Base-by-base conservation (phyloP, 805 yeast genomes). In the Scheffersomyces ergatensis region DNA sequence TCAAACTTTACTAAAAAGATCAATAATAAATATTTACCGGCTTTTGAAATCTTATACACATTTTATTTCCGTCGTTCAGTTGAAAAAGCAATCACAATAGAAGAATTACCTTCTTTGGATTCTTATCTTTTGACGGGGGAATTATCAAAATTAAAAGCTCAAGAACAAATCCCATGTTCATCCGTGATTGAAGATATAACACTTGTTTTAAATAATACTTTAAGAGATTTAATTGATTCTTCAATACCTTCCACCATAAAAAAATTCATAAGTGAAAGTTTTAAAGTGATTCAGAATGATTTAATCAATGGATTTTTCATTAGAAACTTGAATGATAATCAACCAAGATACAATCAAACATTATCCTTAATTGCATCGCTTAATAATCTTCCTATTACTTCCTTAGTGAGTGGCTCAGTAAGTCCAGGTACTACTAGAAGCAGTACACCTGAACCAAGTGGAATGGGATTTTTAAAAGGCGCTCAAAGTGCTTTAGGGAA, bases 101-200 rank as follows among this genome's bases (percentile, higher is more conserved):
- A 93, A 58, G 89, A 84, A 49, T 49, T 86, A 15, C 96, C 96
- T 0, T 37, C 58, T 2, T 45, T 68, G 33, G 78, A 78, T 33
- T 51, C 64, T 1, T 61, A 47, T 74, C 40, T 58, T 51, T 55
- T 70, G 48, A 41, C 18, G 11, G 26, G 21, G 6, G 29, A 40
- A 3, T 24, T 45, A 32, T 31, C 58, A 2, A 34, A 48, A 34
- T 55, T 68, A 25, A 6, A 21, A 21, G 9, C 6, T 7, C 24
- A 21, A 21, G 81, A 77, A 31, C 81, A 75, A 23, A 70, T 82
- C 4, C 92, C 90, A 2, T 78, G 85, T 4, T 80, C 95, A 0
- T 88, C 97, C 0, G 82, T 88, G 17, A 80, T 90, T 18, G 99
- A 93, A 53, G 99, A 93, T 57, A 66, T 87, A 25, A 76, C 88